These are phyloP conservation scores for Canna indica DNA, from an alignment of 176 grass and related monocot genomes.

Conservation along the genomic window DNA sequence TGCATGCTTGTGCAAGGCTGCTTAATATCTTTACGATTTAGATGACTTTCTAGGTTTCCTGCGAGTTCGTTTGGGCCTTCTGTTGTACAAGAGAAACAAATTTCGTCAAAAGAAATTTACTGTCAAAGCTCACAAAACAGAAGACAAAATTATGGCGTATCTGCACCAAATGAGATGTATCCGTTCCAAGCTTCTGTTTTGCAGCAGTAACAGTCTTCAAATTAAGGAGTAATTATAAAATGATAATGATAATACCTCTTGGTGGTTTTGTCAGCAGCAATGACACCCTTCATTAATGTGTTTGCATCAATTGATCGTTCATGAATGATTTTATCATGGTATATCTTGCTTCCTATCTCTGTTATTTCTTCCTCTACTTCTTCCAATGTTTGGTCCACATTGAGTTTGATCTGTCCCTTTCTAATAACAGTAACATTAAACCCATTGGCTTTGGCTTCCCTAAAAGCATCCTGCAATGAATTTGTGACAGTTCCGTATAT, in stretches of 20 bases:
- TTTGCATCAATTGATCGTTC: conserved; percentile 24
- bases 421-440: conserved; percentile 29
- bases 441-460: conserved; percentile 28
- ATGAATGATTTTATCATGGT: conserved; percentile 31
- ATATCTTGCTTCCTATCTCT: conserved; percentile 33
- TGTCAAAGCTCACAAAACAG: background rate
- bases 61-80: background rate
- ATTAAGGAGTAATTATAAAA: background rate
- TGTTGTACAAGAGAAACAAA: background rate
- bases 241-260: conserved; percentile 16
- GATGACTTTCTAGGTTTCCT: background rate
- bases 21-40: background rate
- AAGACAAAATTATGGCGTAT: background rate
- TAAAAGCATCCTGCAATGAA: conserved; percentile 26
- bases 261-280: conserved; percentile 19
- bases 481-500: background rate
- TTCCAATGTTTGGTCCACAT: conserved; percentile 32
- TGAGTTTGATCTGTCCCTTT: conserved; percentile 29
- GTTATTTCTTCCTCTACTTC: conserved; percentile 33
- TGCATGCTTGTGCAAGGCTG: background rate
- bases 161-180: background rate
- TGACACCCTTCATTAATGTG: conserved; percentile 26
- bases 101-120: background rate
- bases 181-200: background rate
- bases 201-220: background rate